Evolutionary conservation across 2,329 filamentous ascomycete genomes (phyloP), one percentile per base, ranked within the genome.

Genomic region (Colletotrichum gloeosporioides): DNA sequence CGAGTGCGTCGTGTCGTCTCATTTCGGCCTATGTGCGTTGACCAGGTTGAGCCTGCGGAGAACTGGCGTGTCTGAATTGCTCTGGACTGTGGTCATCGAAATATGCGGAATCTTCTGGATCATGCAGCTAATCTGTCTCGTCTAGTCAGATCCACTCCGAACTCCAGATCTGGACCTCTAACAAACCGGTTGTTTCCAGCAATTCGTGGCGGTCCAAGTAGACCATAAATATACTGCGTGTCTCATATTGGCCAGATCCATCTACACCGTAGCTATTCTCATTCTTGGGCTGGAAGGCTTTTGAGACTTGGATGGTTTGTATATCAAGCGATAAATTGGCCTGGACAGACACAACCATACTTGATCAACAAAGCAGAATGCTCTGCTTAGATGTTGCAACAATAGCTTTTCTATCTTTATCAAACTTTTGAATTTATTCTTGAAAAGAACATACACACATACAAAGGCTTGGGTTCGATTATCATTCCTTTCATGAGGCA

Each of bases 41-140:
- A 78, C 36, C 73, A 25, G 77, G 77, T 78, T 76, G 76, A 77
- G 77, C 62, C 61, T 78, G 77, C 63, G 49, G 77, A 78, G 31
- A 78, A 63, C 39, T 75, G 77, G 71, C 70, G 70, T 69, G 68
- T 78, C 77, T 78, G 77, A 78, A 69, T 59, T 66, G 64, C 73
- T 76, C 73, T 59, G 32, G 36, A 61, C 13, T 57, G 55, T 27
- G 29, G 62, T 62, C 25, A 29, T 73, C 64, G 73, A 76, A 76
- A 57, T 34, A 65, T 39, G 67, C 66, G 36, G 62, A 75, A 77
- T 66, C 67, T 77, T 75, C 44, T 32, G 65, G 59, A 53, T 61
- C 57, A 64, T 39, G 32, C 34, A 27, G 68, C 73, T 72, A 72
- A 75, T 62, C 34, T 69, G 55, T 65, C 25, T 25, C 55, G 55